Base-by-base conservation (phyloP, 805 yeast genomes). In the Cephaloascus fragrans region DNA sequence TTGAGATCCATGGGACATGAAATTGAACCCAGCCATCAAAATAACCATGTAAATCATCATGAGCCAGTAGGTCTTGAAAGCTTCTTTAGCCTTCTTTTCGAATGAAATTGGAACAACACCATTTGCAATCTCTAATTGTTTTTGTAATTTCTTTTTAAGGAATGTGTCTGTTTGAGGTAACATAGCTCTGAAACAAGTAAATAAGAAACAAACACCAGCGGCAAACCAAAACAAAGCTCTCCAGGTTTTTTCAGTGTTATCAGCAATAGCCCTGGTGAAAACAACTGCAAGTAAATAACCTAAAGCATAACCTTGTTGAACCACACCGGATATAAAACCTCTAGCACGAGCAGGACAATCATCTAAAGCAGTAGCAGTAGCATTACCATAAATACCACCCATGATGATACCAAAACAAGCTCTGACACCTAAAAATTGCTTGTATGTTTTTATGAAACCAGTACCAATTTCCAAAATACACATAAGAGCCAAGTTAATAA, bases 241-340 rank as follows among this genome's bases (percentile, higher is more conserved):
- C 87, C 87, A 80, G 0, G 66, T 61, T 41, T 74, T 65, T 1
- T 61, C 47, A 3, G 78, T 62, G 42, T 67, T 71, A 50, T 70
- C 73, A 6, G 72, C 75, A 43, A 80, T 71, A 26, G 81, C 82
- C 53, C 86, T 65, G 44, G 73, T 73, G 61, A 79, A 80, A 18
- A 79, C 64, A 37, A 78, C 83, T 4, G 78, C 85, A 42, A 80
- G 52, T 19, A 80, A 58, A 48, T 78, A 80, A 18, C 88, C 88
- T 36, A 80, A 69, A 1, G 83, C 80, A 47, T 80, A 86, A 44
- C 95, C 95, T 55, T 84, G 83, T 58, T 85, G 95, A 53, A 86
- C 74, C 33, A 83, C 56, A 36, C 85, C 86, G 28, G 80, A 71
- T 36, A 80, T 57, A 41, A 78, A 64, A 35, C 84, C 81, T 57